Evolutionary conservation across 176 grass and related monocot genomes (phyloP).

Genomic region (Oryza brachyantha): DNA sequence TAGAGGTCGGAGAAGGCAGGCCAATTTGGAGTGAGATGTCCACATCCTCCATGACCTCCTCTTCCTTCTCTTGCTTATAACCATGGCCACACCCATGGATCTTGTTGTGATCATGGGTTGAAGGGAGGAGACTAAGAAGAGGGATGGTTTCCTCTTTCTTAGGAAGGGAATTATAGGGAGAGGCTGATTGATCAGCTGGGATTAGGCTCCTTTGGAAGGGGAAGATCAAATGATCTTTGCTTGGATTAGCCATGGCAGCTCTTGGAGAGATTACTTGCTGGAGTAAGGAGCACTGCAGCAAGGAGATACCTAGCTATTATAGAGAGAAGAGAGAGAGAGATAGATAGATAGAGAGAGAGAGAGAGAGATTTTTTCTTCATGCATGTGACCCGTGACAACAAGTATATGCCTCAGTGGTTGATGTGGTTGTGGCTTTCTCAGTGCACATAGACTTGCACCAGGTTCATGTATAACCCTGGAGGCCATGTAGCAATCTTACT

Average conservation of each 20-base stretch:
- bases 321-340: neutral
- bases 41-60: conserved; percentile 9
- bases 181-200: conserved; percentile 24
- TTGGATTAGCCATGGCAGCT: conserved; percentile 32
- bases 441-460: neutral
- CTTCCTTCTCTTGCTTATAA: neutral
- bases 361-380: neutral
- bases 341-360: neutral
- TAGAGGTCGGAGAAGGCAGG: neutral
- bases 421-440: neutral
- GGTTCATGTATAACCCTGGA: neutral
- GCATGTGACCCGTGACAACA: conserved; percentile 30
- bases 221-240: neutral
- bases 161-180: conserved; percentile 4
- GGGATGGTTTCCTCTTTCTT: conserved; percentile 35
- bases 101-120: conserved; percentile 16
- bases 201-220: conserved; percentile 26
- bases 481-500: neutral
- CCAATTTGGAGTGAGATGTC: conserved; percentile 37
- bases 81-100: neutral
- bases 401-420: conserved; percentile 11
- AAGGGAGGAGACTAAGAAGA: conserved; percentile 55
- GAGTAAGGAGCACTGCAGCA: conserved; percentile 19
- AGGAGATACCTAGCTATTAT: conserved; percentile 23
- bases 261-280: conserved; percentile 23